These are phyloP conservation scores for Phytophthora pisi DNA, from an alignment of 352 stramenopile genomes.

Conservation along the genomic window DNA sequence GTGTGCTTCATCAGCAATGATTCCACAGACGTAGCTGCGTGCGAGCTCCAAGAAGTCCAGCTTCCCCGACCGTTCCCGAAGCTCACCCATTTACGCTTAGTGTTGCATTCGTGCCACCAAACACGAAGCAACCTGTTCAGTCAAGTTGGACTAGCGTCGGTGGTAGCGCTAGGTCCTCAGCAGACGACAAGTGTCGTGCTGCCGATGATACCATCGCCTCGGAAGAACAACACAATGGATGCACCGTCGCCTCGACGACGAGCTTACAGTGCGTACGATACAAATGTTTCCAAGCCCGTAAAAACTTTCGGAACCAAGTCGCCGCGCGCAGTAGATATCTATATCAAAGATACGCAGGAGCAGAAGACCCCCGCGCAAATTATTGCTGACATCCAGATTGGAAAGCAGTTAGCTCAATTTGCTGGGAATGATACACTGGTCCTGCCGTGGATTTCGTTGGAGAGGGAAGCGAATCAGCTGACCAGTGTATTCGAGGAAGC, in stretches of 20 bases:
- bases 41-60: slow-evolving; percentile 61
- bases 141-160: slow-evolving; percentile 50
- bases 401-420: slow-evolving; percentile 25
- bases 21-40: slow-evolving; percentile 24
- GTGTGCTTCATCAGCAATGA: slow-evolving; percentile 41
- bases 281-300: background rate
- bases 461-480: slow-evolving; percentile 11
- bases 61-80: slow-evolving; percentile 21
- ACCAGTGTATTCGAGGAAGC: background rate
- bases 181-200: slow-evolving; percentile 4
- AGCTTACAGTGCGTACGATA: background rate
- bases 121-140: slow-evolving; percentile 55
- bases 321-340: slow-evolving; percentile 25
- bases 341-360: slow-evolving; percentile 28
- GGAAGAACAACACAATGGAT: background rate
- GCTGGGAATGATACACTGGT: slow-evolving; percentile 8
- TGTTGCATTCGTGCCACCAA: slow-evolving; percentile 52
- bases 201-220: slow-evolving; percentile 20
- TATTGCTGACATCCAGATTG: slow-evolving; percentile 36
- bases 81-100: slow-evolving; percentile 45
- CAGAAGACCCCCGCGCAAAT: slow-evolving; percentile 48
- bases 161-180: slow-evolving; percentile 24
- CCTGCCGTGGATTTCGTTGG: slow-evolving; percentile 16
- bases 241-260: background rate
- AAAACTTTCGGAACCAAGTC: slow-evolving; percentile 5